A percentile compares a stretch with the other conserved stretches of the same genome.
These are phyloP conservation scores for Phylloporus sp. DNA, from an alignment of 768 basidiomycete species.

Conservation along the genomic window DNA sequence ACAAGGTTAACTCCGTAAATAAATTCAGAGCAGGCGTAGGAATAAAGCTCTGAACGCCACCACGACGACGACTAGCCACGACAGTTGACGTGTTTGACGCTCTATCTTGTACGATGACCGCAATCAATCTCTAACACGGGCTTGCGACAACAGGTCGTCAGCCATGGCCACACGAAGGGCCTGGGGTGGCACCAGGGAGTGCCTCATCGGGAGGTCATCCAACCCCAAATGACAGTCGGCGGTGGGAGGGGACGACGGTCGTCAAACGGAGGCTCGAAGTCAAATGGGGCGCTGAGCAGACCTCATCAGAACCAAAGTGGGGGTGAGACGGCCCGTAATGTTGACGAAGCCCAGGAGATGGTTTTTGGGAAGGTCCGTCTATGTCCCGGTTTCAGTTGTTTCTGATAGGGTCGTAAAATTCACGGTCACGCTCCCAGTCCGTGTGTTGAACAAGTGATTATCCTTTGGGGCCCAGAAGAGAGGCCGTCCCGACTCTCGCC, in stretches of 20 bases:
- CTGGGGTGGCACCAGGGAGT: too few species aligned
- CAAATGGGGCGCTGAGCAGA: constrained; percentile 14
- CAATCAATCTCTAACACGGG: too few species aligned
- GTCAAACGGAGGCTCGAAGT: constrained; percentile 26
- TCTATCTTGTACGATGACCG: too few species aligned
- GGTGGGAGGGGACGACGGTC: constrained; percentile 24
- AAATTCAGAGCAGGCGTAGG: too few species aligned
- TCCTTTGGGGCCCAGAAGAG: constrained; percentile 37
- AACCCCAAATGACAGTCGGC: constrained; percentile 25
- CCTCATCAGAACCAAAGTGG: constrained; percentile 30
- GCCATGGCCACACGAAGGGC: too few species aligned
- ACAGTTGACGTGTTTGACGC: too few species aligned
- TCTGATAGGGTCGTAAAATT: constrained; percentile 20
- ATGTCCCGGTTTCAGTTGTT: constrained; percentile 28
- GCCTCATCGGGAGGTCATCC: constrained; percentile 34
- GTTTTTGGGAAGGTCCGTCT: constrained; percentile 38
- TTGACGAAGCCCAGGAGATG: constrained; percentile 45
- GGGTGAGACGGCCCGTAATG: constrained; percentile 35
- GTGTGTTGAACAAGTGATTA: constrained; percentile 31
- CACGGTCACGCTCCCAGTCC: constrained; percentile 36
- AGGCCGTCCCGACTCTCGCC: constrained; percentile 34
- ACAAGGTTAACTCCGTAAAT: too few species aligned
- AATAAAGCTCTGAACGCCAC: too few species aligned
- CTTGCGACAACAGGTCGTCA: too few species aligned
- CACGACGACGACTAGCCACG: too few species aligned